Evolutionary conservation across 2,329 filamentous ascomycete genomes (phyloP).

Genomic region (Iodosphaeria phyllophila): DNA sequence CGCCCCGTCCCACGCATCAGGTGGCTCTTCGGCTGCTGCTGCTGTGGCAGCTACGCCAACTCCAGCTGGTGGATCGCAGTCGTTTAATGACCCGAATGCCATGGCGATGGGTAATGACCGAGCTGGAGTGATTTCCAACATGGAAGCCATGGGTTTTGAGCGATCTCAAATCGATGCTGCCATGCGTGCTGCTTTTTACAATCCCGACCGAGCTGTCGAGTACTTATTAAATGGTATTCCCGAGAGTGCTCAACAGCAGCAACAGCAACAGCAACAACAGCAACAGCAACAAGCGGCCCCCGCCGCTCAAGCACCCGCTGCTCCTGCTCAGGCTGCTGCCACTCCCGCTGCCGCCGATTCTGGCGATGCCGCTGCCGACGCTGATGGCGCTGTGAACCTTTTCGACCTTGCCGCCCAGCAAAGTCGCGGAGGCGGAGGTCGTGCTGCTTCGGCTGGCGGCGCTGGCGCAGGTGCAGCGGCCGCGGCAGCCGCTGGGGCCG

Average conservation of each 20-base stretch:
- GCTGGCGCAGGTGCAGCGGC: slow-evolving; percentile 18
- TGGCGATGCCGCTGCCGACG: slow-evolving; percentile 28
- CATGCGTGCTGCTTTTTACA: slow-evolving; percentile 92
- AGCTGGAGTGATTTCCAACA: slow-evolving; percentile 66
- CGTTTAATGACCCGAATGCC: slow-evolving; percentile 54
- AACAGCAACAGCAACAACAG: slow-evolving; percentile 18
- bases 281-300: slow-evolving; percentile 19
- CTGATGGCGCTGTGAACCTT: slow-evolving; percentile 60
- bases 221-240: slow-evolving; percentile 89
- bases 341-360: slow-evolving; percentile 18
- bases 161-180: slow-evolving; percentile 76
- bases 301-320: slow-evolving; percentile 22
- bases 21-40: slow-evolving; percentile 25
- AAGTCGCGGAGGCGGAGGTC: slow-evolving; percentile 26
- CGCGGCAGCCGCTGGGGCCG: slow-evolving; percentile 25
- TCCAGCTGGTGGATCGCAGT: slow-evolving; percentile 31
- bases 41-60: slow-evolving; percentile 33
- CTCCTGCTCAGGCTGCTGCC: slow-evolving; percentile 18
- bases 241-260: slow-evolving; percentile 57
- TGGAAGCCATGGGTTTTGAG: slow-evolving; percentile 96
- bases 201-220: slow-evolving; percentile 92
- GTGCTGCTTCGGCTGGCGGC: slow-evolving; percentile 15
- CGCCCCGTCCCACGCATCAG: slow-evolving; percentile 27
- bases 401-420: slow-evolving; percentile 85
- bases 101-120: slow-evolving; percentile 73